Evolutionary conservation across 805 yeast genomes (phyloP).

Genomic region (Wickerhamiella parazyma): DNA sequence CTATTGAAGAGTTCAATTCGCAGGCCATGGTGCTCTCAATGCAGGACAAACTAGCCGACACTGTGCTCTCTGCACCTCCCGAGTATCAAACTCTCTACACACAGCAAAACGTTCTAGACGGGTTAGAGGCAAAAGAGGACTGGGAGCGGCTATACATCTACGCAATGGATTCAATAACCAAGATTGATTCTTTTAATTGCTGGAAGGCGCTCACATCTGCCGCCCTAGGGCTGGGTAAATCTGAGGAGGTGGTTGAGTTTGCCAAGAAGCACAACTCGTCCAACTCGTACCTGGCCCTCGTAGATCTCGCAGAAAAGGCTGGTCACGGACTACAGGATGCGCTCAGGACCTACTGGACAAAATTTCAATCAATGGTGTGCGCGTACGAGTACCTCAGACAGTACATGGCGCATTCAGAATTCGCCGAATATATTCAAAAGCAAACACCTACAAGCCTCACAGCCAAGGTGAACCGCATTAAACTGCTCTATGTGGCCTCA

Average conservation of each 20-base stretch:
- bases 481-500: constrained; percentile 31
- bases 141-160: constrained; percentile 34
- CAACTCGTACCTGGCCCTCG: constrained; percentile 41
- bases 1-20: constrained; percentile 56
- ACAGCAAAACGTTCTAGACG: constrained; percentile 41
- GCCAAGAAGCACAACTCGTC: constrained; percentile 31
- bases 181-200: constrained; percentile 62
- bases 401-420: constrained; percentile 19
- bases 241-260: constrained; percentile 26
- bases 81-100: constrained; percentile 30
- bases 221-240: constrained; percentile 26
- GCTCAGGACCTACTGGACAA: constrained; percentile 31
- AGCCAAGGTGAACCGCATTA: constrained; percentile 32
- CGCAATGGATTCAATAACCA: constrained; percentile 32
- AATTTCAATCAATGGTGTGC: constrained; percentile 44
- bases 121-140: constrained; percentile 30
- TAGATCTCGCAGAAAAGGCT: constrained; percentile 31
- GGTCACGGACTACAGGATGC: constrained; percentile 7
- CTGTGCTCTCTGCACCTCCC: neutral
- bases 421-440: constrained; percentile 18
- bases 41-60: constrained; percentile 27
- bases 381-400: constrained; percentile 46
- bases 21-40: constrained; percentile 37
- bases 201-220: constrained; percentile 49
- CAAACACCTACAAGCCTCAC: constrained; percentile 16